Base-by-base conservation (phyloP, 1,284 basidiomycete species). In the Malassezia caprae region DNA sequence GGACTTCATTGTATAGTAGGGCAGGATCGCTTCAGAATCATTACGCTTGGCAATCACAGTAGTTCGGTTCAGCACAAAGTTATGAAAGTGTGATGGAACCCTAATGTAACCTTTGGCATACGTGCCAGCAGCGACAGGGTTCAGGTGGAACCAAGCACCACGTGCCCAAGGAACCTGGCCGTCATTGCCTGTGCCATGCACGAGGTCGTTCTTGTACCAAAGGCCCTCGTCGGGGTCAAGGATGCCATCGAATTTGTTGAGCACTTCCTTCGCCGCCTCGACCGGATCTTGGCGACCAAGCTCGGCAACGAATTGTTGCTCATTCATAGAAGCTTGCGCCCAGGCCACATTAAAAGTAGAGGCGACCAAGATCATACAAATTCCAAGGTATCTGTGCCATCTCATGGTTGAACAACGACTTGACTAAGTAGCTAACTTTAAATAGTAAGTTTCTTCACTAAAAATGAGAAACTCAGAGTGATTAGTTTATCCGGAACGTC, bases 101-200 rank as follows among this genome's bases (percentile, higher is more conserved):
- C 34, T 50, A 10, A 56, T 5, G 63, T 68, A 74, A 1, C 90
- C 89, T 4, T 48, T 55, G 8, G 56, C 53, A 4, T 51, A 41
- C 31, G 37, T 53, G 13, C 62, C 61, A 13, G 60, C 50, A 21
- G 69, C 64, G 13, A 35, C 55, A 1, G 66, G 64, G 47, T 59
- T 63, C 26, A 51, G 35, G 13, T 56, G 35, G 19, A 56, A 65
- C 21, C 46, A 39, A 0, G 68, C 60, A 35, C 60, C 59, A 11
- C 47, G n/a, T 47, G 60, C 65, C 67, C 66, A 67, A 1, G 63
- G 60, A 21, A 68, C 64, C 48, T 72, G 69, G 2, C 41, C 42
- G 11, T 47, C 31, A 17, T 51, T 48, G 1, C 50, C 46, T 12
- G 27, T 43, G 27, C 59, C 62, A 2, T 35, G 4, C 11, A 56